Conservation (phyloP, 495 filamentous ascomycete genomes). For the Cairneyella variabilis region DNA sequence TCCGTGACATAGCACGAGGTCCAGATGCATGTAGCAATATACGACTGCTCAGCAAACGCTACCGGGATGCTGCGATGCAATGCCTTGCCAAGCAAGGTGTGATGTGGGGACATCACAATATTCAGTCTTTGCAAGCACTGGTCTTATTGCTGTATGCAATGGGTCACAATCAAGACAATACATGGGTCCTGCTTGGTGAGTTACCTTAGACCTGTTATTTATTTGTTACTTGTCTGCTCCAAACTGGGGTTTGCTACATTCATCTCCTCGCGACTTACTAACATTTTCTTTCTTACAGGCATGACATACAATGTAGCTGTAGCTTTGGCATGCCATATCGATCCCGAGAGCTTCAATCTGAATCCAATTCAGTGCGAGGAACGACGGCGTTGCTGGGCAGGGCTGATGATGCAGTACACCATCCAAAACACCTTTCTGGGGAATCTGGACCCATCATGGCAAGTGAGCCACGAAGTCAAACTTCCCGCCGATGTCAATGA, state of each 20-base stretch:
- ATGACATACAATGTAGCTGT: constrained; percentile 45
- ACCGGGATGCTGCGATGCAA: constrained; percentile 42
- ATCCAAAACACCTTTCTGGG: constrained; percentile 36
- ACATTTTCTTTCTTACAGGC: constrained; percentile 36
- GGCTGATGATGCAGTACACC: constrained; percentile 41
- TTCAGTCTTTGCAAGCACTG: constrained; percentile 44
- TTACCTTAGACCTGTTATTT: too few relatives aligned
- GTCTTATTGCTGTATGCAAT: constrained; percentile 43
- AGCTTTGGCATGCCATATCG: constrained; percentile 45
- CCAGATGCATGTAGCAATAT: constrained; percentile 39
- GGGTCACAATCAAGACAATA: constrained; percentile 36
- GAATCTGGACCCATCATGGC: constrained; percentile 21
- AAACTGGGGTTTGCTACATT: too few relatives aligned
- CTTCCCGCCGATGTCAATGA: constrained; percentile 43
- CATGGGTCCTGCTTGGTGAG: constrained; percentile 31
- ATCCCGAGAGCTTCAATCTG: constrained; percentile 39
- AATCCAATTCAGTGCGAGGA: constrained; percentile 43
- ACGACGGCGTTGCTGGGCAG: constrained; percentile 43
- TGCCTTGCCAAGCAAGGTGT: constrained; percentile 40
- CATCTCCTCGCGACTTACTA: too few relatives aligned
- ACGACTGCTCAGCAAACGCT: constrained; percentile 37
- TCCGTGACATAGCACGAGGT: constrained; percentile 40
- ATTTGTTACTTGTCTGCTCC: too few relatives aligned
- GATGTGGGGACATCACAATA: constrained; percentile 40
- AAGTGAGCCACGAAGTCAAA: constrained; percentile 28